These are phyloP conservation scores for Juncus effusus DNA, from an alignment of 176 grass and related monocot species.

Conservation along the genomic window DNA sequence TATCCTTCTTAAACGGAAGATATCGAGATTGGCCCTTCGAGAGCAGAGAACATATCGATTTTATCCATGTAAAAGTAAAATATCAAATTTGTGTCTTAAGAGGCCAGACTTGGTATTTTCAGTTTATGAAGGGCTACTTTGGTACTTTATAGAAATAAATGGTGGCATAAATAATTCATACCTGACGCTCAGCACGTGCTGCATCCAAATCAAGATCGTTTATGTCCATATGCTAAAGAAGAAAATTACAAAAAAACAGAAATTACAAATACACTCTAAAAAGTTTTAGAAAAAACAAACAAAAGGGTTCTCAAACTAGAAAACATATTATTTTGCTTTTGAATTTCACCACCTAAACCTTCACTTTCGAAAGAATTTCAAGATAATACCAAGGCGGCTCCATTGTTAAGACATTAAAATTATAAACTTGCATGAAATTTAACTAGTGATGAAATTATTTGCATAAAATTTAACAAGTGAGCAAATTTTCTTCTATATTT, in stretches of 20 bases:
- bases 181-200: constrained; percentile 77
- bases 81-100: constrained; percentile 3
- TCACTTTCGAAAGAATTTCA: neutral
- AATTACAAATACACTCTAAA: constrained; percentile 11
- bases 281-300: neutral
- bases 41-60: too few relatives aligned
- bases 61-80: too few relatives aligned
- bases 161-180: constrained; percentile 16
- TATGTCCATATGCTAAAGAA: constrained; percentile 54
- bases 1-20: too few relatives aligned
- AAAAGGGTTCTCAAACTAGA: neutral
- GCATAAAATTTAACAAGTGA: constrained; percentile 9
- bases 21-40: too few relatives aligned
- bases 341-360: neutral
- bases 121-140: neutral
- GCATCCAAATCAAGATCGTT: constrained; percentile 81
- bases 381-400: too few relatives aligned
- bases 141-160: constrained; percentile 11
- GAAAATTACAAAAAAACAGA: constrained; percentile 13
- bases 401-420: too few relatives aligned
- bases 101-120: neutral
- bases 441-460: neutral
- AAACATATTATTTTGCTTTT: neutral
- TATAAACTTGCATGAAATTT: too few relatives aligned
- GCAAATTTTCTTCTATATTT: neutral